Conservation (phyloP, 768 basidiomycete genomes). For the Hypsizygus marmoreus region DNA sequence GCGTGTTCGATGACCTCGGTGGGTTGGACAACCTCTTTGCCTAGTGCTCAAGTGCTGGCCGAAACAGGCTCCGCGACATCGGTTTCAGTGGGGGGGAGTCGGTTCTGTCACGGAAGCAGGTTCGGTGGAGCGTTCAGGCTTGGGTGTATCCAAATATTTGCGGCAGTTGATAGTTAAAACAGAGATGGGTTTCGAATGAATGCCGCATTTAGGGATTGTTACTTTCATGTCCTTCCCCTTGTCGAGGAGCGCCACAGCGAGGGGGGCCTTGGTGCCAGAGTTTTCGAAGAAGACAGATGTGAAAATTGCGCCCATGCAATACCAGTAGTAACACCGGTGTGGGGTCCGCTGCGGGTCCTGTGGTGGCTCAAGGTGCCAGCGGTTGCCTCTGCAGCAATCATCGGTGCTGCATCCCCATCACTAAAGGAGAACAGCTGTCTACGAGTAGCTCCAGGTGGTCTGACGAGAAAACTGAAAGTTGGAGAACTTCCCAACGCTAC, state of each 20-base stretch:
- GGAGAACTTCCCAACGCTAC: constrained; percentile 33
- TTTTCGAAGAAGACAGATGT: constrained; percentile 58
- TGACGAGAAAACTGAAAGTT: constrained; percentile 30
- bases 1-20: too few species aligned
- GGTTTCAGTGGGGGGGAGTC: too few species aligned
- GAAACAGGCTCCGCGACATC: too few species aligned
- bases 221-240: constrained; percentile 62
- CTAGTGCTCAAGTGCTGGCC: too few species aligned
- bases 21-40: constrained; percentile 8
- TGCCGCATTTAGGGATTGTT: constrained; percentile 43
- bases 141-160: constrained; percentile 28
- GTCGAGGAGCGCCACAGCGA: constrained; percentile 60
- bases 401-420: constrained; percentile 19
- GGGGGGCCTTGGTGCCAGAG: constrained; percentile 37
- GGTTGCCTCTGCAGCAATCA: constrained; percentile 15
- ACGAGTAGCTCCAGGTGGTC: constrained; percentile 27
- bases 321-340: constrained; percentile 26
- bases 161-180: constrained; percentile 22
- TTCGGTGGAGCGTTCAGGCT: background rate
- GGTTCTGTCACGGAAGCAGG: constrained; percentile 14
- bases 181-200: constrained; percentile 24
- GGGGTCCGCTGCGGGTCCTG: constrained; percentile 31
- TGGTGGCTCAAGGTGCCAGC: constrained; percentile 17
- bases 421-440: constrained; percentile 33
- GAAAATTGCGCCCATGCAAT: constrained; percentile 75